Conservation (phyloP, 257 asterid genomes). For the Forsythia viridissima region DNA sequence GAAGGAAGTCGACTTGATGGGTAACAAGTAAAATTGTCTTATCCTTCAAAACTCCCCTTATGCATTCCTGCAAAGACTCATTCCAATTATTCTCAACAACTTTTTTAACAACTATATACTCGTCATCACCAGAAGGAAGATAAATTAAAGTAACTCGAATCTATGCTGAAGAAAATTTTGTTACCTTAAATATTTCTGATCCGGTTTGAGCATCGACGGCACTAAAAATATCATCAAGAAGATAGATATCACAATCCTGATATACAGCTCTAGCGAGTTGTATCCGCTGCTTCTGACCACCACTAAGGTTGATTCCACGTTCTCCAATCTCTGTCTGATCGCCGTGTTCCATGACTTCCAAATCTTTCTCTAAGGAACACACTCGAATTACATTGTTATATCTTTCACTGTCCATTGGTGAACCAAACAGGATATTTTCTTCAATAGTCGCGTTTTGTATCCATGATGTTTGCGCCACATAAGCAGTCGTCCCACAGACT, state of each 20-base stretch:
- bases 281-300: constrained; percentile 82
- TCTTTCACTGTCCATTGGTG: constrained; percentile 49
- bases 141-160: not conserved
- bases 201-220: constrained; percentile 97
- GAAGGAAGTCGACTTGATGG: constrained; percentile 77
- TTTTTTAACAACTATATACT: not conserved
- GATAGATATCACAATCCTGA: constrained; percentile 69
- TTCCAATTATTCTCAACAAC: not conserved
- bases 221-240: constrained; percentile 77
- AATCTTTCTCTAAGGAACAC: constrained; percentile 67
- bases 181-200: constrained; percentile 71
- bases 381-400: constrained; percentile 51
- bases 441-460: constrained; percentile 68
- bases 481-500: constrained; percentile 74
- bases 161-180: not conserved
- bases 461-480: constrained; percentile 77
- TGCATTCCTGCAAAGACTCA: constrained; percentile 55
- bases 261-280: constrained; percentile 84
- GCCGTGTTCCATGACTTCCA: constrained; percentile 64
- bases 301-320: constrained; percentile 77
- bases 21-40: constrained; percentile 73
- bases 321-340: constrained; percentile 80
- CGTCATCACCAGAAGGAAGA: not conserved
- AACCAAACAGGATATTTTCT: constrained; percentile 75
- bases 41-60: constrained; percentile 55